Base-by-base conservation (phyloP, 805 yeast genomes). In the Debaryomyces maramus region DNA sequence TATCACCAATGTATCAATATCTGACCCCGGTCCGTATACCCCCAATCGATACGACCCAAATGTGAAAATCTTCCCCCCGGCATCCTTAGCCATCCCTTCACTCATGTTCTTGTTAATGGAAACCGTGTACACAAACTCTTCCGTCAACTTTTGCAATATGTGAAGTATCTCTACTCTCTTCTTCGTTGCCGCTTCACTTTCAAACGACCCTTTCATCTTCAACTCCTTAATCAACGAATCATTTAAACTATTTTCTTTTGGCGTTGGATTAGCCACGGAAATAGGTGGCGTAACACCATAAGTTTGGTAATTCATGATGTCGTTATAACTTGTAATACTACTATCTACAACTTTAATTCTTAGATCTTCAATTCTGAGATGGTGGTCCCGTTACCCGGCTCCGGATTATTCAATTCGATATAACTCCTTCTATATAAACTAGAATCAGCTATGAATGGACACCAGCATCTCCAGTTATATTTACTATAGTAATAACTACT, bases 11-110 rank as follows among this genome's bases (percentile, higher is more conserved):
- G 98, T 87, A 70, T 93, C 99, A 45, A 93, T 91, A 83, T 93
- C 99, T 0, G 96, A 85, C 0, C 99, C 98, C 0, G 98, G 98
- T 0, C 98, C 98, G 65, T 90, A 88, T 10, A 93, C 99, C 3
- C 99, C 99, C 32, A 93, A 67, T 47, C 97, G 73, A 56, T 90
- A 93, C 1, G 97, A 89, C 1, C 99, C 99, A 67, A 78, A 93
- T 0, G 97, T 89, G 60, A 90, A 93, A n/a, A 93, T 80, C 60
- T 93, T 93, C 26, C 99, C 99, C 27, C 99, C 99, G 0, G 98
- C 95, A 62, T 93, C 99, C 40, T 70, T 76, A 0, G 98, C 96
- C 97, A 93, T 89, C 2, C 97, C 97, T 45, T 93, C 98, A 24
- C 89, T 81, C 97, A 93, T 89, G 56, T 91, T 90, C 56, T 85